Evolutionary conservation across 352 stramenopile species (phyloP).

Genomic region (Plasmopara viticola): DNA sequence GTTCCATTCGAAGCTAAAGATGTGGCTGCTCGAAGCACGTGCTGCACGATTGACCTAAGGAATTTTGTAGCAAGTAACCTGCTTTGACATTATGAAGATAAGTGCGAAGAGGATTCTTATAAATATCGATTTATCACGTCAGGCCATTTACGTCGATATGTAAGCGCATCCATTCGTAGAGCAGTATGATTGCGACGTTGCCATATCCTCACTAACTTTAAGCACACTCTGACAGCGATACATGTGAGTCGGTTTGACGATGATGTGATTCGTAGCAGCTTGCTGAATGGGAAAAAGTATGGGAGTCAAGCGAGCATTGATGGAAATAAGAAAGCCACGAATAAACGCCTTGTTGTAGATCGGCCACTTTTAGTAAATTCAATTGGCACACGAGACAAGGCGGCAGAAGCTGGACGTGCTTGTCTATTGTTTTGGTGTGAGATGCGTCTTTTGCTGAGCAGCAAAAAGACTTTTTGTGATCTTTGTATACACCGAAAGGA

Average conservation of each 20-base stretch:
- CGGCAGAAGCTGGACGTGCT: conserved; percentile 19
- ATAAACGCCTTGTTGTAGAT: conserved; percentile 59
- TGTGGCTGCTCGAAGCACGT: conserved; percentile 27
- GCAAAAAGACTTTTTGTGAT: background rate
- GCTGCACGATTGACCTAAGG: conserved; percentile 13
- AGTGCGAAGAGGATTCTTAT: conserved; percentile 12
- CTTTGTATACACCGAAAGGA: conserved; percentile 13
- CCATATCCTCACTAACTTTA: conserved; percentile 62
- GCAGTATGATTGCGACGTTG: conserved; percentile 59
- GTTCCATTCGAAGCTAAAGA: too few relatives aligned
- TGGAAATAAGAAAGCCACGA: conserved; percentile 14
- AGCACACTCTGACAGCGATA: conserved; percentile 55
- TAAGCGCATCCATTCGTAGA: conserved; percentile 56
- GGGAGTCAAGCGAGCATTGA: conserved; percentile 42
- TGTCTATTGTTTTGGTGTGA: conserved; percentile 24
- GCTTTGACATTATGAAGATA: conserved; percentile 5
- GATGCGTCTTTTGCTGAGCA: conserved; percentile 10
- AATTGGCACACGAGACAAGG: conserved; percentile 29
- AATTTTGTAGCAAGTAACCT: conserved; percentile 9
- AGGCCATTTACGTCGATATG: conserved; percentile 51
- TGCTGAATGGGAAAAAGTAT: conserved; percentile 39
- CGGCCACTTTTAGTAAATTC: conserved; percentile 23
- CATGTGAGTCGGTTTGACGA: background rate
- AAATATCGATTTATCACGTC: conserved; percentile 13
- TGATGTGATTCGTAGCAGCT: conserved; percentile 17